A percentile compares a stretch with the other conserved stretches of the same genome.
These are phyloP conservation scores for Leccinum variicolor DNA, from an alignment of 768 basidiomycete genomes.

Conservation along the genomic window DNA sequence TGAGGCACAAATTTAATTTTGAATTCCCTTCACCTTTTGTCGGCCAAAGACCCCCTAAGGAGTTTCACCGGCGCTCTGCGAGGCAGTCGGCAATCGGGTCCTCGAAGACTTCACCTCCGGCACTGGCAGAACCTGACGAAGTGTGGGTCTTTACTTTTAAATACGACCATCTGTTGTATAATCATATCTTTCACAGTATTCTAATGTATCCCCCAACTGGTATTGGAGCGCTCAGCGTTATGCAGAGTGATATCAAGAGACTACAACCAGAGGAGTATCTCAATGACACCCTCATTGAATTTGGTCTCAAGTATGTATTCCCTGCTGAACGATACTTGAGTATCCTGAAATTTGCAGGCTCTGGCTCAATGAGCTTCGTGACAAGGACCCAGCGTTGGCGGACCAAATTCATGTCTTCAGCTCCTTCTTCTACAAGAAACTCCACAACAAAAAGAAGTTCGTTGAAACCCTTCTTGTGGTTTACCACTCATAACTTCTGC, in stretches of 20 bases:
- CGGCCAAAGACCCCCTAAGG: slow-evolving; percentile 11
- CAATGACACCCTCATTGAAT: slow-evolving; percentile 96
- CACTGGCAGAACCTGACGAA: slow-evolving; percentile 54
- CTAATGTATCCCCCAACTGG: slow-evolving; percentile 70
- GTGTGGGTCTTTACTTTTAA: slow-evolving; percentile 38
- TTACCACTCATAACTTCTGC: slow-evolving; percentile 14
- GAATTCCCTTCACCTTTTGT: background rate
- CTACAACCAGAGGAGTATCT: slow-evolving; percentile 80
- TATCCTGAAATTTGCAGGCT: slow-evolving; percentile 42
- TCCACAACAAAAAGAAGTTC: slow-evolving; percentile 61
- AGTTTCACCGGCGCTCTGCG: slow-evolving; percentile 33
- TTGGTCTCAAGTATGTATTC: slow-evolving; percentile 78
- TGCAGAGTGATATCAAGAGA: slow-evolving; percentile 70
- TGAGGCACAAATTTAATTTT: slow-evolving; percentile 7
- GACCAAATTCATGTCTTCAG: slow-evolving; percentile 87
- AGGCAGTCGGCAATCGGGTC: slow-evolving; percentile 31
- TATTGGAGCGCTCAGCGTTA: slow-evolving; percentile 78
- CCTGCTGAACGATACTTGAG: background rate
- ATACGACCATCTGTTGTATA: slow-evolving; percentile 2
- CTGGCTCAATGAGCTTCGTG: slow-evolving; percentile 62
- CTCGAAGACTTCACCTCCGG: slow-evolving; percentile 9
- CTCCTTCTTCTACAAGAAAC: slow-evolving; percentile 97
- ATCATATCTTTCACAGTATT: slow-evolving; percentile 44
- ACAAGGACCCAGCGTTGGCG: slow-evolving; percentile 55
- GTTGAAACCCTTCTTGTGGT: slow-evolving; percentile 11